Evolutionary conservation across 2,329 filamentous ascomycete genomes (phyloP), one percentile per base, ranked within the genome.

Genomic region (Epichloe elymi): DNA sequence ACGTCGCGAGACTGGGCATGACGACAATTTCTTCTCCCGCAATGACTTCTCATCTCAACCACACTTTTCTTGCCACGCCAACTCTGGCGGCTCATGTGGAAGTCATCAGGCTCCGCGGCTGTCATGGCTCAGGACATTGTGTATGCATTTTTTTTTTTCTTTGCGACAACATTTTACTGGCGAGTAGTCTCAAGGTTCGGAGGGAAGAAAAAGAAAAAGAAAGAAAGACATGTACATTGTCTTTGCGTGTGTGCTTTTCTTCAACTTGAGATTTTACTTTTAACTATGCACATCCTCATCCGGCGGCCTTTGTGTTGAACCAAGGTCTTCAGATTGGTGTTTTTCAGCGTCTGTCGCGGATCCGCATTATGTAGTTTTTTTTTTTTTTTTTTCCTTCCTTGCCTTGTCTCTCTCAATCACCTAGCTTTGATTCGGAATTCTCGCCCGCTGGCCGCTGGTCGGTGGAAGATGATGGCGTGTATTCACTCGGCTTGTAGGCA

Each of bases 371-470:
- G 14, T 38, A 38, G 4, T 6, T 14, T 7, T 38, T 14, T 38
- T 38, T 14, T 38, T 14, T 8, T 23, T 41, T 4, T 41, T 6
- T 26, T 17, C 19, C 19, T 19, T 3, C 20, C 23, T 6, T 8
- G 17, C 8, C 26, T 30, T 10, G 26, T 30, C 26, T 30, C 26
- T 10, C 8, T 30, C 26, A 30, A 11, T 30, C 10, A 30, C 26
- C 26, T 30, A 20, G 17, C n/a, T 42, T 20, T 42, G 40, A 38
- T n/a, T 3, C 20, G 39, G 19, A 35, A 42, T 42, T 45, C 33
- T 15, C 38, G 39, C 40, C 36, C 20, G 38, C 46, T 49, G 26
- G 38, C 36, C 20, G 38, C 46, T 49, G 26, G 38, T 42, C 46
- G 38, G 38, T 20, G 46, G 38, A 35, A 42, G 46, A 37, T 17